These are phyloP conservation scores for Paraphaeosphaeria minitans DNA, from an alignment of 2,329 filamentous ascomycete species.

Conservation along the genomic window DNA sequence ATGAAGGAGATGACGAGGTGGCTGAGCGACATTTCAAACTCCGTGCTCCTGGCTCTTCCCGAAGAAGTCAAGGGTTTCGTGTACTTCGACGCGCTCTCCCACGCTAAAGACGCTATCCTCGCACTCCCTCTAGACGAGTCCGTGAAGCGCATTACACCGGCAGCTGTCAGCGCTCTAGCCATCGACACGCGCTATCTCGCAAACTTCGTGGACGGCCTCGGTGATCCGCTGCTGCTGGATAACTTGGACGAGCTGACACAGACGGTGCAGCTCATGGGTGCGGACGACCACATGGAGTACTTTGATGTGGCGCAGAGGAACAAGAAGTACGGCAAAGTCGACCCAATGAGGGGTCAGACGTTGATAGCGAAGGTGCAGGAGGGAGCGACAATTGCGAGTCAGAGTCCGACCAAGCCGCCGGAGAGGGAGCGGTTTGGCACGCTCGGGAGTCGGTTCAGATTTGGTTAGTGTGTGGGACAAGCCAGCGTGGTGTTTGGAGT, in stretches of 20 bases:
- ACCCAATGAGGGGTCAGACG: slow-evolving; percentile 85
- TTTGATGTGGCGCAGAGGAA: slow-evolving; percentile 90
- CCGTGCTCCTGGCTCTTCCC: slow-evolving; percentile 88
- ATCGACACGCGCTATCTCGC: slow-evolving; percentile 84
- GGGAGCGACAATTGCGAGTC: slow-evolving; percentile 41
- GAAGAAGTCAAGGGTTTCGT: slow-evolving; percentile 96
- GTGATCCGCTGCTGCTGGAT: slow-evolving; percentile 84
- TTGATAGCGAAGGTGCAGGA: slow-evolving; percentile 76
- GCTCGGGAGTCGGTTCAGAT: slow-evolving; percentile 41
- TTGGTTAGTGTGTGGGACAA: slow-evolving; percentile 16
- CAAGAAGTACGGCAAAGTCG: slow-evolving; percentile 91
- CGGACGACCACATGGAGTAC: slow-evolving; percentile 93
- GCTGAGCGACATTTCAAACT: slow-evolving; percentile 94
- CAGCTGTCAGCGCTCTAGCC: slow-evolving; percentile 79
- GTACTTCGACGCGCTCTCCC: slow-evolving; percentile 93
- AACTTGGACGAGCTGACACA: slow-evolving; percentile 93
- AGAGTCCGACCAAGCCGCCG: slow-evolving; percentile 38
- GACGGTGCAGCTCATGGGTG: slow-evolving; percentile 84
- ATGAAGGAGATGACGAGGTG: slow-evolving; percentile 95
- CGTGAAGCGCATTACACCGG: slow-evolving; percentile 84
- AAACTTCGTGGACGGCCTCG: slow-evolving; percentile 83
- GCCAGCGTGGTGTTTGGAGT: background rate
- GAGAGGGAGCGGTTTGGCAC: slow-evolving; percentile 43
- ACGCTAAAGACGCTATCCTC: slow-evolving; percentile 85
- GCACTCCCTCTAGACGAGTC: slow-evolving; percentile 76